Base-by-base conservation (phyloP, 306 rosid species). In the Prunus salicina region DNA sequence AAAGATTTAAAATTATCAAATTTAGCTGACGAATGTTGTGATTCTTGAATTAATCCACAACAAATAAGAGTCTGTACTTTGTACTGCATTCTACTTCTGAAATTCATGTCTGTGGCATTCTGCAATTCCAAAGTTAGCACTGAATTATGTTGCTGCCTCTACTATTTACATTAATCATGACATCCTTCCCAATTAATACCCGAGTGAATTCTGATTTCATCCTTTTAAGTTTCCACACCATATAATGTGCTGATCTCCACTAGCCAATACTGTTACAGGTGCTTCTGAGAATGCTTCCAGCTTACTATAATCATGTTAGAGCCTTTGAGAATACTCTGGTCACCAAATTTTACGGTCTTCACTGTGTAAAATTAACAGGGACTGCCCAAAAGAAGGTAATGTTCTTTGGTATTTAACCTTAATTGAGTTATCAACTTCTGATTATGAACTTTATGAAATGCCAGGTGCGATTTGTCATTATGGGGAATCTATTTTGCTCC, bases 391-490 rank as follows among this genome's bases (percentile, higher is more conserved):
- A 96, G 91, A 96, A 95, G 96, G 99, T 95, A 90, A 67, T 20
- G 47, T 12, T 18, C 58, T 71, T 78, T 53, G 75, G 58, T 22
- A 13, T 41, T 41, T 64, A 74, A 82, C 53, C 46, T 43, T 55
- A 41, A 10, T 57, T 77, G 12, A 28, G 45, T 49, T 28, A 8
- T 1, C 12, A 14, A 27, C 20, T 32, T 51, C 65, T 57, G 73
- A 62, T 51, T 56, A 50, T 68, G 22, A 45, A 51, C 50, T 75
- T 79, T 20, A 22, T 60, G 68, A 14, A 38, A 73, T 71, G 79
- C 60, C 87, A 95, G 98, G 98, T 95, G 71, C 91, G 99, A 14
- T 95, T 95, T 79, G 93, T 95, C 80, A 92, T 95, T 64, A 95
- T 95, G 99, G 96, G 98, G 79, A 95, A 95, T 75, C 84, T 95